These are phyloP conservation scores for grape (Vitis vinifera) DNA, from an alignment of 164 flowering plant species.

Conservation along the genomic window ASM3070453v1 NC_081809.1:855501-856000, in stretches of 20 bases:
- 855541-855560: slow-evolving; percentile 51
- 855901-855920: slow-evolving; percentile 36
- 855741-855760: slow-evolving; percentile 45
- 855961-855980: slow-evolving; percentile 17
- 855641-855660: slow-evolving; percentile 37
- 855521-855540: slow-evolving; percentile 31
- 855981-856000: slow-evolving; percentile 35
- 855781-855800: slow-evolving; percentile 17
- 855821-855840: slow-evolving; percentile 33
- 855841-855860: background rate
- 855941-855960: slow-evolving; percentile 23
- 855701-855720: slow-evolving; percentile 11
- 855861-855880: slow-evolving; percentile 30
- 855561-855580: slow-evolving; percentile 35
- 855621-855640: slow-evolving; percentile 35
- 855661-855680: slow-evolving; percentile 22
- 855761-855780: slow-evolving; percentile 22
- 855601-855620: slow-evolving; percentile 42
- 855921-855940: background rate
- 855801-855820: slow-evolving; percentile 28
- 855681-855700: slow-evolving; percentile 26
- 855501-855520: background rate
- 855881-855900: slow-evolving; percentile 49
- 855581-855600: slow-evolving; percentile 24
- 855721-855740: slow-evolving; percentile 21